Evolutionary conservation across 139 green algal genomes (phyloP).

Genomic region (Chlamydomonas applanata): DNA sequence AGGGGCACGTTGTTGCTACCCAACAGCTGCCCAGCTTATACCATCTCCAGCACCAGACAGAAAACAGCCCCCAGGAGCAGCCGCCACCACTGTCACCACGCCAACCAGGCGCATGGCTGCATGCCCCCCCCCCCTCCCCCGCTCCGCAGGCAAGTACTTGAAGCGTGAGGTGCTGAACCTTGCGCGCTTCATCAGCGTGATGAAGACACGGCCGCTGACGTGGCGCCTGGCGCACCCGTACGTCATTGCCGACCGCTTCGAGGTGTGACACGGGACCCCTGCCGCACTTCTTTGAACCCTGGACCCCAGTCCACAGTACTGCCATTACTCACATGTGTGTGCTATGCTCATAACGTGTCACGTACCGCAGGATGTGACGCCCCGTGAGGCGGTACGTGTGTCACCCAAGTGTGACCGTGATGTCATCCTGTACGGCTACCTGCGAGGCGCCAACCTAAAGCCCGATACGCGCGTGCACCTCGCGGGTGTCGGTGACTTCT

Average conservation of each 20-base stretch:
- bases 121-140: too few species aligned
- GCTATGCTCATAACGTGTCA: neutral
- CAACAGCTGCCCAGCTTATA: too few species aligned
- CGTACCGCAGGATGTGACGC: slow-evolving; percentile 91
- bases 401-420: slow-evolving; percentile 84
- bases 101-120: too few species aligned
- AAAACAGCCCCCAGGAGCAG: too few species aligned
- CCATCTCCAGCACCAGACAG: too few species aligned
- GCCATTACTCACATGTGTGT: neutral
- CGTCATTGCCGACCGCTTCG: slow-evolving; percentile 86
- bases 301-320: neutral
- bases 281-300: neutral
- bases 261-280: too few species aligned
- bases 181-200: slow-evolving; percentile 90
- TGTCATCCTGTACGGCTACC: slow-evolving; percentile 91
- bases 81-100: too few species aligned
- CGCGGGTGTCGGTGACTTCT: slow-evolving; percentile 89
- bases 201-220: slow-evolving; percentile 90
- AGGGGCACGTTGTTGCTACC: too few species aligned
- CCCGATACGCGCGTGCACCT: slow-evolving; percentile 74
- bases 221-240: slow-evolving; percentile 92
- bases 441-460: slow-evolving; percentile 85
- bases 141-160: slow-evolving; percentile 40
- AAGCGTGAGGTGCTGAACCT: slow-evolving; percentile 86
- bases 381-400: slow-evolving; percentile 59